Evolutionary conservation across 1,284 basidiomycete genomes (phyloP).

Genomic region (Boletus semigastroideus): DNA sequence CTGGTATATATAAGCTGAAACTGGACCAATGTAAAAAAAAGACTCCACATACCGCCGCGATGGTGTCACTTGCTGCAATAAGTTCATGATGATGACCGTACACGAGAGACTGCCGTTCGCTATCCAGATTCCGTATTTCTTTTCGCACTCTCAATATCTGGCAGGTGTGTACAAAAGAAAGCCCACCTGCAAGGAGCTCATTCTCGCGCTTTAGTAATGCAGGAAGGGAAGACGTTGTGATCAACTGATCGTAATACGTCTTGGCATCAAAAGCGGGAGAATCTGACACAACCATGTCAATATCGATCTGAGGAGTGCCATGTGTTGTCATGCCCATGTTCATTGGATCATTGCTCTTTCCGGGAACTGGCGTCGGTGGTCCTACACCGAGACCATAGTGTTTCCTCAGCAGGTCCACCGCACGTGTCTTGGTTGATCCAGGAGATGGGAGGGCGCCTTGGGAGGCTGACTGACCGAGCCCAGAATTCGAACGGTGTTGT

Average conservation of each 20-base stretch:
- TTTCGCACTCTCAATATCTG: slow-evolving; percentile 10
- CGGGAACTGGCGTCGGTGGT: slow-evolving; percentile 58
- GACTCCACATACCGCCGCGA: slow-evolving; percentile 66
- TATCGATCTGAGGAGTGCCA: not conserved
- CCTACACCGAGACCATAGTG: slow-evolving; percentile 81
- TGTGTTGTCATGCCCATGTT: slow-evolving; percentile 55
- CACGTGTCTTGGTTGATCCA: slow-evolving; percentile 54
- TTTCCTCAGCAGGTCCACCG: slow-evolving; percentile 74
- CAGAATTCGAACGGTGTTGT: slow-evolving; percentile 18
- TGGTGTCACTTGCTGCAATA: slow-evolving; percentile 89
- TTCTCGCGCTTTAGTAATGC: slow-evolving; percentile 75
- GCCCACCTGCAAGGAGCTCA: slow-evolving; percentile 65
- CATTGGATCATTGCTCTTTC: slow-evolving; percentile 68
- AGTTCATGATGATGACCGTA: slow-evolving; percentile 96
- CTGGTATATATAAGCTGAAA: slow-evolving; percentile 37
- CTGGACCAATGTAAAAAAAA: not conserved
- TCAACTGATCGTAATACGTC: slow-evolving; percentile 80
- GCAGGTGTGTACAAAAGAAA: slow-evolving; percentile 1
- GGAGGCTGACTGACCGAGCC: slow-evolving; percentile 18
- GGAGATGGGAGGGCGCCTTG: slow-evolving; percentile 19
- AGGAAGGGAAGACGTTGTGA: slow-evolving; percentile 74
- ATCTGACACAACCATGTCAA: slow-evolving; percentile 43
- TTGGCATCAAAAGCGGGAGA: slow-evolving; percentile 80
- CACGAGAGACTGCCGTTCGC: slow-evolving; percentile 86
- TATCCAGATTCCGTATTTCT: slow-evolving; percentile 87